phyloP scores from a whole-genome alignment of 495 filamentous ascomycete species.

The Aspergillus affinis region DNA sequence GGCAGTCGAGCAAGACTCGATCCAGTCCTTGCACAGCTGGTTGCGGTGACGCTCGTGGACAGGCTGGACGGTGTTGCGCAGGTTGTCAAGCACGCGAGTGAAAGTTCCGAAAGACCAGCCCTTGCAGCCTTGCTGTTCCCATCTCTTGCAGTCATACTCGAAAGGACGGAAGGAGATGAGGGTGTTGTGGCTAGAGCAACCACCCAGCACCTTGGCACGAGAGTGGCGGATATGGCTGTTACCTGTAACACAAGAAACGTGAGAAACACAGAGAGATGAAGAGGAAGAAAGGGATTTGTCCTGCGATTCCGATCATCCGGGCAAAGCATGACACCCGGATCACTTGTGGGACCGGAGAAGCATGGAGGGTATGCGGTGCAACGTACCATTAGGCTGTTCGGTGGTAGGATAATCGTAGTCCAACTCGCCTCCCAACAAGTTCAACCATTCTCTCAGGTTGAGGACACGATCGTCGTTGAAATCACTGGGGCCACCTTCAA shows the following conservation, averaged over 20 bases:
- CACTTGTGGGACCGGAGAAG: not conserved
- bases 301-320: not conserved
- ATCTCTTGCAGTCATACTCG: slow-evolving; percentile 72
- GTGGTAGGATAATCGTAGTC: slow-evolving; percentile 86
- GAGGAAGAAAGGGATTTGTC: not conserved
- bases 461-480: slow-evolving; percentile 68
- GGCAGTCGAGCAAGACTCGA: slow-evolving; percentile 68
- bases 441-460: slow-evolving; percentile 77
- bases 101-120: slow-evolving; percentile 80
- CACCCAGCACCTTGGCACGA: slow-evolving; percentile 79
- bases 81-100: slow-evolving; percentile 69
- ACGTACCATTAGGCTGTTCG: slow-evolving; percentile 74
- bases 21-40: slow-evolving; percentile 81
- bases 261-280: not conserved
- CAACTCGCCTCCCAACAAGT: slow-evolving; percentile 73
- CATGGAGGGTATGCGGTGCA: not conserved
- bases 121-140: slow-evolving; percentile 68
- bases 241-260: slow-evolving; percentile 42
- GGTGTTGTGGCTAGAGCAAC: slow-evolving; percentile 85
- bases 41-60: slow-evolving; percentile 76
- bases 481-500: slow-evolving; percentile 63
- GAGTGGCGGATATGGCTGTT: slow-evolving; percentile 84
- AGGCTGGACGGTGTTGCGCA: slow-evolving; percentile 78
- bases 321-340: not conserved
- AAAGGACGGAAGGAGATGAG: slow-evolving; percentile 84